These are phyloP conservation scores for Alternaria sp. DNA, from an alignment of 2,329 filamentous ascomycete genomes.

Conservation along the genomic window DNA sequence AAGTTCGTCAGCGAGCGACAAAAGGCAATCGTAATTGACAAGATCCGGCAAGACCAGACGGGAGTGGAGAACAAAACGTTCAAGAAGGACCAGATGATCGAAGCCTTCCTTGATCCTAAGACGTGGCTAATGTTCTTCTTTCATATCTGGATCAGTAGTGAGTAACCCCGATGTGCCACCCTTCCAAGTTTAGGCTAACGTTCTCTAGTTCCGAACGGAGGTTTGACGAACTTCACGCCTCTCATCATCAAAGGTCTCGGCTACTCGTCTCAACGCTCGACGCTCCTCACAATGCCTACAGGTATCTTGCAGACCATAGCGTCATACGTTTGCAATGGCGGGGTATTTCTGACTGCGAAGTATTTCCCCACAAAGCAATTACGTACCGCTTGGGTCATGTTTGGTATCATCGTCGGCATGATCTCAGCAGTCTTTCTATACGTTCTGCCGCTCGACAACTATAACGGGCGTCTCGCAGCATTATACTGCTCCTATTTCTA, in stretches of 20 bases:
- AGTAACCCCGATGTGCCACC: neutral
- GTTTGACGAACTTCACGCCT: conserved; percentile 42
- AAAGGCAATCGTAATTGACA: conserved; percentile 37
- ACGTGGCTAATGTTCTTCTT: conserved; percentile 46
- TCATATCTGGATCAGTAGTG: conserved; percentile 32
- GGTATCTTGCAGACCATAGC: conserved; percentile 44
- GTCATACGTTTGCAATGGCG: conserved; percentile 49
- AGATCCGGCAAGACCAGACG: conserved; percentile 53
- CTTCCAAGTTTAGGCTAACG: neutral
- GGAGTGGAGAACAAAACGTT: conserved; percentile 57
- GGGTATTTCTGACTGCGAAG: conserved; percentile 43
- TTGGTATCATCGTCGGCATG: conserved; percentile 36
- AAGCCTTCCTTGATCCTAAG: conserved; percentile 53
- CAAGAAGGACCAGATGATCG: conserved; percentile 52
- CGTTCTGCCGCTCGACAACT: conserved; percentile 31
- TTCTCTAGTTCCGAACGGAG: conserved; percentile 41
- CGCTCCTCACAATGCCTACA: conserved; percentile 33
- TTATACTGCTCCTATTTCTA: conserved; percentile 39
- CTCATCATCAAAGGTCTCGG: conserved; percentile 43
- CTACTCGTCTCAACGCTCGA: conserved; percentile 40
- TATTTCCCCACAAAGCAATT: conserved; percentile 27
- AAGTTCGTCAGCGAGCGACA: conserved; percentile 43
- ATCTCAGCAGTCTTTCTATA: conserved; percentile 38
- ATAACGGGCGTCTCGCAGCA: conserved; percentile 34
- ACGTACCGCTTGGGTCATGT: conserved; percentile 33